Evolutionary conservation across 257 asterid species (phyloP).

Genomic region (Linaria vulgaris): DNA sequence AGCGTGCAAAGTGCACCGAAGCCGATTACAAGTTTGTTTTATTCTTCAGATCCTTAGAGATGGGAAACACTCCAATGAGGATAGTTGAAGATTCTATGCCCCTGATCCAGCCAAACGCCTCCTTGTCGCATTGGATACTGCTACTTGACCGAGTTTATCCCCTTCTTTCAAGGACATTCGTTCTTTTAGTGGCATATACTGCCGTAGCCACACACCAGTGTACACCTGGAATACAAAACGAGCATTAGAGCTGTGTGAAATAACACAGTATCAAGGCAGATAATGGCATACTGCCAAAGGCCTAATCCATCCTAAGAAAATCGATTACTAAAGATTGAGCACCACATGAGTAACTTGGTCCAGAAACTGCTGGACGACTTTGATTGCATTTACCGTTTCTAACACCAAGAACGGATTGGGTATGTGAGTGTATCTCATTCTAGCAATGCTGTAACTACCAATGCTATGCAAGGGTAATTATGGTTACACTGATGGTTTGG

Average conservation of each 20-base stretch:
- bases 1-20: background rate
- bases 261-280: background rate
- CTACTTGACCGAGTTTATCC: slow-evolving; percentile 79
- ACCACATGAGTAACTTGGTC: background rate
- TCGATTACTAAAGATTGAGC: background rate
- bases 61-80: slow-evolving; percentile 13
- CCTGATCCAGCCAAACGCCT: slow-evolving; percentile 89
- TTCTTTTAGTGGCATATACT: slow-evolving; percentile 66
- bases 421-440: background rate
- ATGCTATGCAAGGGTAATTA: too few species aligned
- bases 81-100: slow-evolving; percentile 36
- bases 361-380: too few species aligned
- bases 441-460: too few species aligned
- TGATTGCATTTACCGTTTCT: too few species aligned
- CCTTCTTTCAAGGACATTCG: slow-evolving; percentile 45
- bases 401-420: too few species aligned
- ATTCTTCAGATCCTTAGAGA: slow-evolving; percentile 10
- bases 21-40: slow-evolving; percentile 1
- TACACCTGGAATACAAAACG: slow-evolving; percentile 57
- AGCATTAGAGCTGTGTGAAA: slow-evolving; percentile 12
- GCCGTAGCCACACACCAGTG: slow-evolving; percentile 90
- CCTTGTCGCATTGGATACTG: slow-evolving; percentile 85
- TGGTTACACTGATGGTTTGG: too few species aligned
- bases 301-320: background rate
- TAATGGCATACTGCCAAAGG: background rate